These are phyloP conservation scores for Hippophae gyantsensis DNA, from an alignment of 306 rosid species.

Conservation along the genomic window DNA sequence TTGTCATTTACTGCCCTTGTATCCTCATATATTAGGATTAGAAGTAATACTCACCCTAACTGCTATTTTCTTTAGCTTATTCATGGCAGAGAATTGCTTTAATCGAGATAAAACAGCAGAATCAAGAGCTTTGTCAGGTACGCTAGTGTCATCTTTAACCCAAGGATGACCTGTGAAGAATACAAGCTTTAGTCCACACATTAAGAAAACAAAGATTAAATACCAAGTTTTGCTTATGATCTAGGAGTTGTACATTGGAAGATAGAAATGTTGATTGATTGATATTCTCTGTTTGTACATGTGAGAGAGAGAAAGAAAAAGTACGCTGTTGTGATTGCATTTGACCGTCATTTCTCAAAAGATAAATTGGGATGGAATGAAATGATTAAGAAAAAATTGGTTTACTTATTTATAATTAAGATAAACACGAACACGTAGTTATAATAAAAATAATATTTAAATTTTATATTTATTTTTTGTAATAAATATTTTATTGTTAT, in stretches of 20 bases:
- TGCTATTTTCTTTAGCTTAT: slow-evolving; percentile 78
- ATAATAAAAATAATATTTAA: no score
- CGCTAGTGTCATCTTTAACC: slow-evolving; percentile 73
- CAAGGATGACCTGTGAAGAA: slow-evolving; percentile 80
- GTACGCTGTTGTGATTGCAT: no score
- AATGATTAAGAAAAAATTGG: no score
- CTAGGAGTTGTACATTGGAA: slow-evolving; percentile 1
- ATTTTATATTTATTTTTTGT: no score
- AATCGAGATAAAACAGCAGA: slow-evolving; percentile 83
- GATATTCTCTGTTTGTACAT: not conserved
- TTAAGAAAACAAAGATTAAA: slow-evolving; percentile 4
- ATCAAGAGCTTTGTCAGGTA: slow-evolving; percentile 88
- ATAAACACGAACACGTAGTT: no score
- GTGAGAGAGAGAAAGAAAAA: no score
- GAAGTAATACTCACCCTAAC: slow-evolving; percentile 60
- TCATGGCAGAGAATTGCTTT: slow-evolving; percentile 95
- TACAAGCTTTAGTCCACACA: slow-evolving; percentile 15
- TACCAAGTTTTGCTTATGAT: no score
- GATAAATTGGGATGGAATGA: no score
- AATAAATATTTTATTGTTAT: no score
- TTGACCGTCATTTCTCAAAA: no score
- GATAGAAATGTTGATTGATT: not conserved
- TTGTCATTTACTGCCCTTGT: not conserved
- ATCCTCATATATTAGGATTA: slow-evolving; percentile 5
- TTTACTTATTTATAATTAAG: no score